Conservation (phyloP, 345 rosid genomes). For the Xanthoceras sorbifolium region DNA sequence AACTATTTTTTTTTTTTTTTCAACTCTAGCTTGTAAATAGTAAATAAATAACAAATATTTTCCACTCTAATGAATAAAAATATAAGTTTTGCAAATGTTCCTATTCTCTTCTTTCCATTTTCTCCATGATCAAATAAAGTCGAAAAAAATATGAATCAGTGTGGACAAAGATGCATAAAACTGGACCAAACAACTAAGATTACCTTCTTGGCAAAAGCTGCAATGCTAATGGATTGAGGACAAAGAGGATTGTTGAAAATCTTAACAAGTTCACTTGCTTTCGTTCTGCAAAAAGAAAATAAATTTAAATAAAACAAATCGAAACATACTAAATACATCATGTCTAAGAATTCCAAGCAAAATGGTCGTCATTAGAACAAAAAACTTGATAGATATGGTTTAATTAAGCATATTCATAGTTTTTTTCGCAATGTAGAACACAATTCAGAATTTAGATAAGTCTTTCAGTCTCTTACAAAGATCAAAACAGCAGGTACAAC, state of each 20-base stretch:
- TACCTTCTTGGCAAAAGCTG: slow-evolving; percentile 87
- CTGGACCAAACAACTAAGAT: slow-evolving; percentile 17
- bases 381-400: not conserved
- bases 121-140: slow-evolving; percentile 9
- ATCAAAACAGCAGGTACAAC: not conserved
- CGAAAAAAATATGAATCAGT: not conserved
- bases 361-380: not conserved
- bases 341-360: slow-evolving; percentile 18
- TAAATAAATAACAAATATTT: not conserved
- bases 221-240: slow-evolving; percentile 71
- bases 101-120: slow-evolving; percentile 14
- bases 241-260: slow-evolving; percentile 68
- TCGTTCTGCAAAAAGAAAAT: slow-evolving; percentile 54
- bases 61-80: not conserved
- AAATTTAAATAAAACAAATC: slow-evolving; percentile 5
- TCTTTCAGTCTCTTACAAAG: not conserved
- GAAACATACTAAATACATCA: not conserved
- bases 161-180: slow-evolving; percentile 8
- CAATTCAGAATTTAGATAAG: not conserved
- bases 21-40: too few relatives aligned
- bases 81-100: not conserved
- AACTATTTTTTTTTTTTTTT: not conserved
- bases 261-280: slow-evolving; percentile 67
- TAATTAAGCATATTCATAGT: not conserved
- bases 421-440: not conserved